These are phyloP conservation scores for Elsinoe perseae DNA, from an alignment of 2,329 filamentous ascomycete genomes.

Conservation along the genomic window DNA sequence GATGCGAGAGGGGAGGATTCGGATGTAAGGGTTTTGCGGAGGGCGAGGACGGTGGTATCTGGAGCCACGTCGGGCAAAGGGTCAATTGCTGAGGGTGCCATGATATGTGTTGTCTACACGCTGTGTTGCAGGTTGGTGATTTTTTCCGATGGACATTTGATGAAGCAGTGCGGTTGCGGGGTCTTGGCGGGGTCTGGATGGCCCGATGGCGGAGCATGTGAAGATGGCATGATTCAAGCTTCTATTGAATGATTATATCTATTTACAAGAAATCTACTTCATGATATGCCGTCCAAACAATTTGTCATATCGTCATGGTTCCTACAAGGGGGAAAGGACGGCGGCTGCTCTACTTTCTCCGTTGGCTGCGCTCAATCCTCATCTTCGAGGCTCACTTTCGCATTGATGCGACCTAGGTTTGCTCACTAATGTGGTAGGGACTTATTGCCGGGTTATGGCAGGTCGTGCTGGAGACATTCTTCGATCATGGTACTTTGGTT, in stretches of 20 bases:
- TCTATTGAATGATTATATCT: neutral
- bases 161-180: constrained; percentile 3
- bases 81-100: constrained; percentile 21
- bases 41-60: constrained; percentile 48
- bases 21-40: constrained; percentile 69
- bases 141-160: neutral
- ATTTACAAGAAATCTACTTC: too few relatives aligned
- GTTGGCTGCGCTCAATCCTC: too few relatives aligned
- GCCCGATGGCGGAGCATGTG: constrained; percentile 11
- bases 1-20: constrained; percentile 76
- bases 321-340: too few relatives aligned
- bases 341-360: too few relatives aligned
- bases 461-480: too few relatives aligned
- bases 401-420: too few relatives aligned
- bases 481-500: too few relatives aligned
- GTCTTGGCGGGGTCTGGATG: constrained; percentile 6
- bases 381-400: too few relatives aligned
- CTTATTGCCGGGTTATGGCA: too few relatives aligned
- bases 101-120: neutral
- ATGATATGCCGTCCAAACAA: too few relatives aligned
- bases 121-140: neutral
- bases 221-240: neutral
- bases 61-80: constrained; percentile 1
- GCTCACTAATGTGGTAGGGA: too few relatives aligned
- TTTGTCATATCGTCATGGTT: too few relatives aligned